phyloP scores from a whole-genome alignment of 495 filamentous ascomycete genomes.

The Penicillium fimorum region DNA sequence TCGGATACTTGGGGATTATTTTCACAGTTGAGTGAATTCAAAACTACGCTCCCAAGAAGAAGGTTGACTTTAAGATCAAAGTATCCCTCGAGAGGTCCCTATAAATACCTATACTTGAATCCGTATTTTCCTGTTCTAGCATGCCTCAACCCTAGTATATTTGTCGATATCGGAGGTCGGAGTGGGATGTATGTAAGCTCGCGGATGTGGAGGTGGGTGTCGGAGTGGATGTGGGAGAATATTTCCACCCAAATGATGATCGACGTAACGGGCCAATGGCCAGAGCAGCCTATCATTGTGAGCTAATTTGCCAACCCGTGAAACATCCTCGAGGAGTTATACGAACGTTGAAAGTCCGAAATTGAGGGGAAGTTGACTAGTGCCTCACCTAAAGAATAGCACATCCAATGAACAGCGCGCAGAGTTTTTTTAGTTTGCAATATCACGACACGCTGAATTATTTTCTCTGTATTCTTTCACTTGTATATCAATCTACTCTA shows the following conservation, averaged over 20 bases:
- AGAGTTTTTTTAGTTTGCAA: no score
- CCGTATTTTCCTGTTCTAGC: background rate
- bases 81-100: no score
- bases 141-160: background rate
- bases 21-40: background rate
- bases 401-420: no score
- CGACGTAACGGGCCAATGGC: background rate
- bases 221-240: slow-evolving; percentile 26
- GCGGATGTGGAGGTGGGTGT: slow-evolving; percentile 21
- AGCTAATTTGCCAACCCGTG: background rate
- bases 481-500: no score
- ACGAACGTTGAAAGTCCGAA: background rate
- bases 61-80: no score
- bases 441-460: no score
- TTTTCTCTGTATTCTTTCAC: no score
- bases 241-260: background rate
- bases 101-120: background rate
- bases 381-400: no score
- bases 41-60: background rate
- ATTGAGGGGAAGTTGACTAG: no score
- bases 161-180: background rate
- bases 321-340: background rate
- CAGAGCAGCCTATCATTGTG: background rate
- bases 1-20: background rate
- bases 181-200: background rate